Percentiles rank a stretch among this genome's conserved stretches.
Conservation (phyloP, 345 rosid genomes). For the Citropsis articulata region DNA sequence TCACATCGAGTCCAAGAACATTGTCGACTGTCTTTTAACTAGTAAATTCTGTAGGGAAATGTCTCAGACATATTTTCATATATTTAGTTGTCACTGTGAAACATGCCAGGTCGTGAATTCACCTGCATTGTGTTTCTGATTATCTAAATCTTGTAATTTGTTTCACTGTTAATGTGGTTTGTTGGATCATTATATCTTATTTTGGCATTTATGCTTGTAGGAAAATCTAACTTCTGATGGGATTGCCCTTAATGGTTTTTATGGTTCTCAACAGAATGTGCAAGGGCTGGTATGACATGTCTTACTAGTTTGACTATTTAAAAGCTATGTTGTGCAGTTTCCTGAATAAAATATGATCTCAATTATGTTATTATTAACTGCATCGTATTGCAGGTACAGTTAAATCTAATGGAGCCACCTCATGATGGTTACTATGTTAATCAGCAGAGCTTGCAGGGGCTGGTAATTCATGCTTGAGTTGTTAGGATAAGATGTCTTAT, state of each 20-base stretch:
- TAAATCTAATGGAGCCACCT: constrained; percentile 60
- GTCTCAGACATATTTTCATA: neutral
- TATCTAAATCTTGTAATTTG: neutral
- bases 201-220: constrained; percentile 25
- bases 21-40: neutral
- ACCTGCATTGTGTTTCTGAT: neutral
- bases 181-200: neutral
- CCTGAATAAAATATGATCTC: neutral
- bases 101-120: neutral
- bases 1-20: neutral
- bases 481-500: neutral
- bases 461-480: constrained; percentile 25
- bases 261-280: constrained; percentile 42
- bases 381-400: constrained; percentile 34
- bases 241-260: constrained; percentile 41
- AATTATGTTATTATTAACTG: neutral
- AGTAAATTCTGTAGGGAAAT: neutral
- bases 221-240: constrained; percentile 47
- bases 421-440: constrained; percentile 49
- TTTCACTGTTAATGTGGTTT: neutral
- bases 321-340: neutral
- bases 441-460: constrained; percentile 45
- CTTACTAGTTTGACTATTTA: neutral
- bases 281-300: constrained; percentile 42
- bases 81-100: neutral